Conservation (phyloP, 306 rosid genomes). For the Rosa chinensis region DNA sequence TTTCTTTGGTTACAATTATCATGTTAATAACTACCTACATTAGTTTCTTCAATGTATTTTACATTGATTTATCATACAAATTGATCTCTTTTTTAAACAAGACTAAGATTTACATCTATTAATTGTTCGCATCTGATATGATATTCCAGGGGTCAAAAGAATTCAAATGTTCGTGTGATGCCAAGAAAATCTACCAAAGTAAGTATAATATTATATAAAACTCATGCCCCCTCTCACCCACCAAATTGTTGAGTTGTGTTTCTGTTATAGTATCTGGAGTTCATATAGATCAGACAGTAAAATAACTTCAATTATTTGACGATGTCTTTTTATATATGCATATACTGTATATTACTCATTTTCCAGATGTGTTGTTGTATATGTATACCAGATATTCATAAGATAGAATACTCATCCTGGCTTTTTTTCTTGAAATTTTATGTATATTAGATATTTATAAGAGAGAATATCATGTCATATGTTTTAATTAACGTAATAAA, state of each 20-base stretch:
- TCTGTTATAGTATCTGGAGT: too few species aligned
- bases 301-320: too few species aligned
- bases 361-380: background rate
- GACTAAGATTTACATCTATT: constrained; percentile 16
- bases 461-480: background rate
- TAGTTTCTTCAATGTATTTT: background rate
- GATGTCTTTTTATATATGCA: too few species aligned
- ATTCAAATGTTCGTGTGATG: constrained; percentile 35
- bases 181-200: constrained; percentile 60
- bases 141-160: constrained; percentile 55
- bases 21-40: background rate
- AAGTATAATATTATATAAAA: constrained; percentile 26
- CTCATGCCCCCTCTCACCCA: background rate
- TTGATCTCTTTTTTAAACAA: background rate
- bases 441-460: background rate
- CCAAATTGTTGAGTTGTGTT: background rate
- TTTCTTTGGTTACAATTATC: too few species aligned
- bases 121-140: constrained; percentile 27
- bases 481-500: background rate
- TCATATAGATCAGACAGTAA: too few species aligned
- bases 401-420: constrained; percentile 7
- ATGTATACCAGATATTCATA: background rate
- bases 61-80: background rate
- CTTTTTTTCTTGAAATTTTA: constrained; percentile 2
- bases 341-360: too few species aligned